Evolutionary conservation across 805 yeast genomes (phyloP), one percentile per base, ranked within the genome.

Genomic region (Kregervanrija pseudodelftensis): DNA sequence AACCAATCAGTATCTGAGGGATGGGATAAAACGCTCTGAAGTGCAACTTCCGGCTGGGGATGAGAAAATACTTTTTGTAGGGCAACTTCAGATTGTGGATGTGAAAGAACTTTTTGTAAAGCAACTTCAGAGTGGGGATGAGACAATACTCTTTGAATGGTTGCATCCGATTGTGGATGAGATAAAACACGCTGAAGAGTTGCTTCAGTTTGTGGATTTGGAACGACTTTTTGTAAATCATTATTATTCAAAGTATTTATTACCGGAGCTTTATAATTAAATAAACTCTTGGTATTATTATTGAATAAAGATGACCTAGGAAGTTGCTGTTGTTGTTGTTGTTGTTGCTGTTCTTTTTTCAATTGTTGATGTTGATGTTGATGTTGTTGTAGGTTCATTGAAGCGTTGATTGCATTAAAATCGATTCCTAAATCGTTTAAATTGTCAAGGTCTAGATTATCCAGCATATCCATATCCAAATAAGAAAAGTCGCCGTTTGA

Each of bases 1-100:
- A 85, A 65, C 90, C 91, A 82, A 47, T 78, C 82, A 30, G 74
- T 77, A 37, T 44, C 42, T 10, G 50, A 41, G 9, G 49, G 46
- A 44, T 43, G 51, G 5, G 47, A 36, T 36, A 46, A 39, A 14
- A 40, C 52, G 33, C 37, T 43, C 40, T 41, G 45, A 13, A 50
- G 28, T 10, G 47, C 51, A 1, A 36, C 11, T 30, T 45, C 44
- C 2, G 53, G 53, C 30, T 50, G 48, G 8, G 53, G 53, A 43
- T 50, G 51, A 10, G 53, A 50, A 28, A 50, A 39, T 15, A 50
- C 53, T 36, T 41, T 50, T 33, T 50, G 50, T 38, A 50, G 38
- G 4, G 53, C 53, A 10, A 45, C 17, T 32, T 50, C 53, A 4
- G 53, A 45, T 38, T 45, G 45, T 15, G 53, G 53, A 45, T 50